Conservation (phyloP, 2,329 filamentous ascomycete genomes). For the Myriosclerotinia duriaeana region DNA sequence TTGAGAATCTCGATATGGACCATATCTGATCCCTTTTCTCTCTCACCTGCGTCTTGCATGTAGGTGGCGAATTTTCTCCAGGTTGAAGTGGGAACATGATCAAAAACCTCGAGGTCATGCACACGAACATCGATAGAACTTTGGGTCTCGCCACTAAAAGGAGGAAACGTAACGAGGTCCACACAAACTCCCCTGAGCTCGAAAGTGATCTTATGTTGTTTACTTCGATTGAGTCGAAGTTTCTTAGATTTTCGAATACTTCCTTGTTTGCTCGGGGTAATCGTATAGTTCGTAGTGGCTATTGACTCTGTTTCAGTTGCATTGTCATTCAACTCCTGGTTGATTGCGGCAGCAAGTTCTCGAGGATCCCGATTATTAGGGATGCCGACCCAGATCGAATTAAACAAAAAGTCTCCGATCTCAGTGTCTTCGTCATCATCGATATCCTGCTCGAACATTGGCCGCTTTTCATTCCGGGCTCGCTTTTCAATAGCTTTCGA, state of each 20-base stretch:
- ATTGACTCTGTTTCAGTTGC: slow-evolving; percentile 88
- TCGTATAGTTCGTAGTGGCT: slow-evolving; percentile 69
- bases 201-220: slow-evolving; percentile 91
- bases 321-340: slow-evolving; percentile 81
- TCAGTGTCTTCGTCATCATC: slow-evolving; percentile 81
- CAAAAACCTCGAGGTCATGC: slow-evolving; percentile 82
- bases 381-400: slow-evolving; percentile 96
- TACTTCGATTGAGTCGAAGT: slow-evolving; percentile 79
- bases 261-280: slow-evolving; percentile 53
- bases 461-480: slow-evolving; percentile 56
- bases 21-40: slow-evolving; percentile 86
- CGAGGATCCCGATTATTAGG: slow-evolving; percentile 81
- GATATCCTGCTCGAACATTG: slow-evolving; percentile 60
- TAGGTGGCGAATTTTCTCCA: slow-evolving; percentile 99
- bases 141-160: slow-evolving; percentile 74
- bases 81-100: slow-evolving; percentile 90
- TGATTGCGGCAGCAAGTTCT: slow-evolving; percentile 80
- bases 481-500: slow-evolving; percentile 74
- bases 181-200: slow-evolving; percentile 82
- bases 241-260: slow-evolving; percentile 48
- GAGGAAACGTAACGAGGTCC: slow-evolving; percentile 78
- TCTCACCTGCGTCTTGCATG: slow-evolving; percentile 79
- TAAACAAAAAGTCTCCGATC: slow-evolving; percentile 95
- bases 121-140: slow-evolving; percentile 84
- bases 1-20: slow-evolving; percentile 84